Evolutionary conservation across 2,329 filamentous ascomycete species (phyloP).

Genomic region (Aspergillus calidoustus): DNA sequence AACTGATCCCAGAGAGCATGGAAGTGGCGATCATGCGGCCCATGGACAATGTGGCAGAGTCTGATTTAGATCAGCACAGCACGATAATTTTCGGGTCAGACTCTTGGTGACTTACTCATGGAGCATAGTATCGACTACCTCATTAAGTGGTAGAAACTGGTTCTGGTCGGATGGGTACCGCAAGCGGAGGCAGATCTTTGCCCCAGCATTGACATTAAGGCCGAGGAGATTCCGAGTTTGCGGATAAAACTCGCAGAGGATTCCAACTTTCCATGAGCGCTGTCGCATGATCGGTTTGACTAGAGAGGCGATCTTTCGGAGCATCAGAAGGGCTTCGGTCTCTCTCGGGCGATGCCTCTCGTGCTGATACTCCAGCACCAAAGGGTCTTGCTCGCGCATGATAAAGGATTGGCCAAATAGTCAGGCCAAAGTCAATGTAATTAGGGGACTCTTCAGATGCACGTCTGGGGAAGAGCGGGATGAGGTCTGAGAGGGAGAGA

Average conservation of each 20-base stretch:
- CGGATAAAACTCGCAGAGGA: constrained; percentile 85
- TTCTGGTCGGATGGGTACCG: constrained; percentile 74
- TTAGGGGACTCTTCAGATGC: neutral
- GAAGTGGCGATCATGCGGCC: constrained; percentile 81
- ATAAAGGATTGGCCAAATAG: constrained; percentile 12
- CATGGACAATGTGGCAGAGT: constrained; percentile 82
- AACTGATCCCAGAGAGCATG: constrained; percentile 88
- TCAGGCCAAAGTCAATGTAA: neutral
- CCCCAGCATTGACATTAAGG: constrained; percentile 77
- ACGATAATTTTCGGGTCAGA: too few species aligned
- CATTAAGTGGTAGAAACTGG: constrained; percentile 79
- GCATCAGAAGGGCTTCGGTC: constrained; percentile 60
- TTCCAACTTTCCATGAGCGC: constrained; percentile 76
- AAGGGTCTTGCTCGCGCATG: constrained; percentile 52
- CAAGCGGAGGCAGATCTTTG: constrained; percentile 80
- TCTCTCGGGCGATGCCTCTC: constrained; percentile 54
- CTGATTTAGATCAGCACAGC: constrained; percentile 30
- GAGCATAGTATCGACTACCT: constrained; percentile 86
- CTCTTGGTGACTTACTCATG: constrained; percentile 66
- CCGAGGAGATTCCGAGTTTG: constrained; percentile 74
- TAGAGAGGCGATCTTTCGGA: constrained; percentile 81
- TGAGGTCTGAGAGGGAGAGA: neutral
- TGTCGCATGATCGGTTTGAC: constrained; percentile 96
- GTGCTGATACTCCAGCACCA: constrained; percentile 58
- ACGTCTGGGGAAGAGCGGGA: neutral